phyloP scores from a whole-genome alignment of 805 yeast species.

The Hanseniaspora thailandica region DNA sequence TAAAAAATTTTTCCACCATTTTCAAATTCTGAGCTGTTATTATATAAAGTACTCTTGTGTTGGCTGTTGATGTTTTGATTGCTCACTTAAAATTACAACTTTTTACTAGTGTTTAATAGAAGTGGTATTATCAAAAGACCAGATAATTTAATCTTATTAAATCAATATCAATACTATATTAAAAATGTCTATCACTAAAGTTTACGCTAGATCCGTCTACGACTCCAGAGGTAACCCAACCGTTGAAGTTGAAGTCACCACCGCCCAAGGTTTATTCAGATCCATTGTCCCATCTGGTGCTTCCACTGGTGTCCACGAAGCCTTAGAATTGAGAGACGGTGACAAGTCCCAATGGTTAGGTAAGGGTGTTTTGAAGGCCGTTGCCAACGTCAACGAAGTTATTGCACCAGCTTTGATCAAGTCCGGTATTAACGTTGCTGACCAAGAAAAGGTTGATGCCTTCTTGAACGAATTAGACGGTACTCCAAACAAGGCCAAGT shows the following conservation, averaged over 20 bases:
- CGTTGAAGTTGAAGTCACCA: slow-evolving; percentile 92
- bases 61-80: too few species aligned
- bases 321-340: slow-evolving; percentile 94
- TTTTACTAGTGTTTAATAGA: slow-evolving; percentile 25
- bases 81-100: too few species aligned
- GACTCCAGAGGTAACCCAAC: slow-evolving; percentile 99
- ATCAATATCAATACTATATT: slow-evolving; percentile 12
- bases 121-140: slow-evolving; percentile 2
- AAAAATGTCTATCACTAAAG: slow-evolving; percentile 70
- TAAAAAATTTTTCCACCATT: too few species aligned
- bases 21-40: too few species aligned
- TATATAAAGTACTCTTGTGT: too few species aligned
- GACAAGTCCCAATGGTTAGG: slow-evolving; percentile 97
- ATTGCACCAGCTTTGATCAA: slow-evolving; percentile 88
- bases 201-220: slow-evolving; percentile 92
- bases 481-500: slow-evolving; percentile 91
- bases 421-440: slow-evolving; percentile 69
- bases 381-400: slow-evolving; percentile 84
- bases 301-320: slow-evolving; percentile 98
- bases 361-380: slow-evolving; percentile 96
- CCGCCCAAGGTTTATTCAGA: slow-evolving; percentile 88
- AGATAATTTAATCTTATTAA: slow-evolving; percentile 19
- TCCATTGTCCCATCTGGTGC: slow-evolving; percentile 99
- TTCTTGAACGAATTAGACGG: slow-evolving; percentile 84
- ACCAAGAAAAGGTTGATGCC: slow-evolving; percentile 79